Base-by-base conservation (phyloP, 2,329 filamentous ascomycete species). In the Aaosphaeria arxii region DNA sequence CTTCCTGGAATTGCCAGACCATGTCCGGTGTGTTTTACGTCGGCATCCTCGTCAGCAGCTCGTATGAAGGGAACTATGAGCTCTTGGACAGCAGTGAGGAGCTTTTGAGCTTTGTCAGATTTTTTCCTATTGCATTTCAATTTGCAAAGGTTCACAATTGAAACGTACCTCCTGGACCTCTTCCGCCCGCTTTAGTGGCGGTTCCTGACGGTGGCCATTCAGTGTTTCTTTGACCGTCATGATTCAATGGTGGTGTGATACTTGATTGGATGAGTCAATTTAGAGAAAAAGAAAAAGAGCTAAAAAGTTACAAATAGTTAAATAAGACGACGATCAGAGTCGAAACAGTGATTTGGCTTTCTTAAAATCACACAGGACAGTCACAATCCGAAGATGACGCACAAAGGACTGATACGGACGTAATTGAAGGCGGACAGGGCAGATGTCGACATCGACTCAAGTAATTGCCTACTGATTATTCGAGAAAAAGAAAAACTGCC, bases 1-100 rank as follows among this genome's bases (percentile, higher is more conserved):
- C 17, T 24, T 75, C 77, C 63, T 87, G 88, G 84, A 78, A 86
- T 67, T 72, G 79, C 47, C 66, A 84, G 54, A 80, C 78, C 73
- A 54, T 80, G 75, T 28, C 83, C 84, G 0, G 77, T 44, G 71
- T 76, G 56, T 79, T 84, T 75, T 5, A 71, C 64, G 2, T 77
- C 74, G 17, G 84, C 80, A 59, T 80, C 74, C 47, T 85, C 77
- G 69, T 91, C 87, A 38, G 88, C 86, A n/a, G 79, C 75, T 51
- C 75, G 78, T 58, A 92, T 83, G 67, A 87, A 91, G 0, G 85
- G 84, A 17, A 90, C 73, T 48, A 91, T 80, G 46, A 90, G 76
- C 6, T 77, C 72, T 69, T 86, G 81, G 43, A 91, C 81, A 4
- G 86, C 81, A 47, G 80, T 75, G 43, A 91, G 78, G 42, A 91